Evolutionary conservation across 306 rosid genomes (phyloP).

Genomic region (Ceratonia siliqua): DNA sequence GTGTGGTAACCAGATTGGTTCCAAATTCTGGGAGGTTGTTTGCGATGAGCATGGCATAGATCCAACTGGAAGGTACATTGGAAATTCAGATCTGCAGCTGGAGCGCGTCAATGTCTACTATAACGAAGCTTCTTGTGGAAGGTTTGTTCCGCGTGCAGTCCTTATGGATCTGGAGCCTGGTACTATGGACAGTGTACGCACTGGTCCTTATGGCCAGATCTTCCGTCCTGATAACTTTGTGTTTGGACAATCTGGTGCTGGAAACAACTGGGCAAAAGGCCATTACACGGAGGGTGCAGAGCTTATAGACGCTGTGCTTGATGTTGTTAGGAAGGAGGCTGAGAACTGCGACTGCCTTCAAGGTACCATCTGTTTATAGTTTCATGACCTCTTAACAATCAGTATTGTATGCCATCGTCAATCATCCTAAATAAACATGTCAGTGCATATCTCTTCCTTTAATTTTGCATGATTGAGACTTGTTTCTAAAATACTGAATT

Average conservation of each 20-base stretch:
- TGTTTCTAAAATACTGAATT: background rate
- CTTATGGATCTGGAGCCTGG: slow-evolving; percentile 67
- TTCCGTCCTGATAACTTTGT: slow-evolving; percentile 66
- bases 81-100: slow-evolving; percentile 54
- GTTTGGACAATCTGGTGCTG: slow-evolving; percentile 64
- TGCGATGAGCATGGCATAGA: slow-evolving; percentile 71
- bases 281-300: slow-evolving; percentile 66
- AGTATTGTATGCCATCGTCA: background rate
- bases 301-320: slow-evolving; percentile 61
- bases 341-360: slow-evolving; percentile 66
- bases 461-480: background rate
- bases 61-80: slow-evolving; percentile 58
- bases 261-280: slow-evolving; percentile 67
- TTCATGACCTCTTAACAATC: background rate
- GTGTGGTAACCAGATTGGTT: slow-evolving; percentile 68
- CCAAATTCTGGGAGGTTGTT: slow-evolving; percentile 65
- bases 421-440: background rate
- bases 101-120: slow-evolving; percentile 63
- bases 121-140: slow-evolving; percentile 62
- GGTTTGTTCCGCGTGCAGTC: slow-evolving; percentile 65
- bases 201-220: slow-evolving; percentile 63
- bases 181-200: slow-evolving; percentile 63
- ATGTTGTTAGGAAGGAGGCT: slow-evolving; percentile 60
- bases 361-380: slow-evolving; percentile 31
- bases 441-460: background rate